These are phyloP conservation scores for Umbelopsis sp. DNA, from an alignment of 371 early-diverging fungal species.

Conservation along the genomic window DNA sequence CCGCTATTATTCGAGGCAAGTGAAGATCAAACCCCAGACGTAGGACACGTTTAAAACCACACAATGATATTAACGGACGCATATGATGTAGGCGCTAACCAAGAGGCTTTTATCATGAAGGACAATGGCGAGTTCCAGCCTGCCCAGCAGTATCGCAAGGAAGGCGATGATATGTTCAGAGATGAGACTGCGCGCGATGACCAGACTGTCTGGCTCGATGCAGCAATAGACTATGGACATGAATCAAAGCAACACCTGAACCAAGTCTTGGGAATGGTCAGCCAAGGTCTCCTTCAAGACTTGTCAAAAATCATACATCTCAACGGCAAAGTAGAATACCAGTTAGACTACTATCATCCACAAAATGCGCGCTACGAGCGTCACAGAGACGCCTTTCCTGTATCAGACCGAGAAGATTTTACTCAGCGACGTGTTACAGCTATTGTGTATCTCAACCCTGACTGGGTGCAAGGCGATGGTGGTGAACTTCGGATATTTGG, in stretches of 20 bases:
- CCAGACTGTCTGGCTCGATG: slow-evolving; percentile 55
- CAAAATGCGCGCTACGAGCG: slow-evolving; percentile 64
- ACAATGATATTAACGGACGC: not conserved
- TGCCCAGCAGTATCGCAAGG: slow-evolving; percentile 27
- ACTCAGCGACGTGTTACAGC: slow-evolving; percentile 68
- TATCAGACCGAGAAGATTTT: slow-evolving; percentile 53
- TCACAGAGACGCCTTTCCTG: slow-evolving; percentile 68
- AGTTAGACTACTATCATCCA: slow-evolving; percentile 63
- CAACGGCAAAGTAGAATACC: slow-evolving; percentile 60
- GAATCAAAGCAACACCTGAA: slow-evolving; percentile 36
- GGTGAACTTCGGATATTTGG: slow-evolving; percentile 60
- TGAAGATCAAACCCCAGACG: not conserved
- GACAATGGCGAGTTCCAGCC: slow-evolving; percentile 31
- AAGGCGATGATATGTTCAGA: slow-evolving; percentile 61
- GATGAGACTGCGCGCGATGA: slow-evolving; percentile 66
- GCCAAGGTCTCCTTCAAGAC: slow-evolving; percentile 49
- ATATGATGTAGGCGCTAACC: slow-evolving; percentile 30
- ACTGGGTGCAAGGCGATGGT: slow-evolving; percentile 55
- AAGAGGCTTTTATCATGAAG: slow-evolving; percentile 34
- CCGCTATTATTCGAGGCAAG: not conserved
- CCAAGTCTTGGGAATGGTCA: slow-evolving; percentile 39
- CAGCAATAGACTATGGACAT: slow-evolving; percentile 22
- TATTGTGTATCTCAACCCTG: slow-evolving; percentile 62
- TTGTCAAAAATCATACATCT: slow-evolving; percentile 51
- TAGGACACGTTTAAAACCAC: too few species aligned